Evolutionary conservation across 345 rosid species (phyloP), one percentile per base, ranked within the genome.

Genomic region (Syzygium aromaticum): DNA sequence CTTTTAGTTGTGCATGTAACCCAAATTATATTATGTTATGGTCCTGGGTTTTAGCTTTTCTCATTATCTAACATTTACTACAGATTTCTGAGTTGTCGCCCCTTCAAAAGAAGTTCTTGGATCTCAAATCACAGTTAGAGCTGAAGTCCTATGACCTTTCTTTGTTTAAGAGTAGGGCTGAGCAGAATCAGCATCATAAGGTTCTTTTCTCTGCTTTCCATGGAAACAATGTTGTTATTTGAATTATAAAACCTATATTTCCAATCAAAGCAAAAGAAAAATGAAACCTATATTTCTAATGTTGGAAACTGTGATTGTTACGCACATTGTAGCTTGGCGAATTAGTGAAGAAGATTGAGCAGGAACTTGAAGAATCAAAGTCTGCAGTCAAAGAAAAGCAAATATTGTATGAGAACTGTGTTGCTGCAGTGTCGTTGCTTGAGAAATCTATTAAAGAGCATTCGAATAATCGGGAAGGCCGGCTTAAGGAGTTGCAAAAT

Each of bases 121-220:
- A 96, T 88, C 92, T 93, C 59, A 93, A 93, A 89, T 89, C 96
- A 82, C 97, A 95, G 92, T 84, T 98, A 89, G 99, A 98, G 90
- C 95, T 98, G 52, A 95, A 96, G 89, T 92, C 90, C 64, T 97
- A 98, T 91, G 99, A 98, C 80, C 94, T 98, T 85, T 95, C 98
- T 86, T 90, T 98, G 86, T 98, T 98, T 89, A 92, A 96, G 87
- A 94, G 93, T 90, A 94, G 98, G 89, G 98, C 97, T 83, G 97
- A 98, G 92, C 98, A 98, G 91, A 98, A 98, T 92, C 99, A 95
- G 92, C 98, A 95, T 91, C 99, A 96, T 87, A 96, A 96, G 99
- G 99, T 98, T 90, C 88, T 63, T 52, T 88, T 85, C 78, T 85
- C 56, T 84, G 86, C 85, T 86, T 38, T 85, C n/a, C 7, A 2